Evolutionary conservation across 257 asterid genomes (phyloP).

Genomic region (Echium plantagineum): DNA sequence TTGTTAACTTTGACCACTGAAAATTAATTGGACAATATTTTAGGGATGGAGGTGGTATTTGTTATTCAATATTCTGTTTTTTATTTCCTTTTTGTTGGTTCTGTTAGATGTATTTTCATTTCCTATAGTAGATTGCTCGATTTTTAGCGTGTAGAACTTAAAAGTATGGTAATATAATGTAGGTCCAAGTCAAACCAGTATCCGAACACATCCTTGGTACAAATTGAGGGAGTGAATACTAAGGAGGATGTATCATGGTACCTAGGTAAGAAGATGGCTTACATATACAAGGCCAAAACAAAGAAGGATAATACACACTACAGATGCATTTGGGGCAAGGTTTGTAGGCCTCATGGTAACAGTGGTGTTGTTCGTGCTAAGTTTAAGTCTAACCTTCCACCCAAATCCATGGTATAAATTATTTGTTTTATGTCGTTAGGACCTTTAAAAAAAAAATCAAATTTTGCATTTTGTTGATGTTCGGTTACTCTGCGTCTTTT

Average conservation of each 20-base stretch:
- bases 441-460: no score
- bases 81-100: no score
- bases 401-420: background rate
- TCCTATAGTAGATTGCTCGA: no score
- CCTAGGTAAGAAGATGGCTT: slow-evolving; percentile 1
- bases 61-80: no score
- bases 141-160: background rate
- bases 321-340: slow-evolving; percentile 4
- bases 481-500: no score
- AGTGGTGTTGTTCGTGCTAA: slow-evolving; percentile 4
- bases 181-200: slow-evolving; percentile 7
- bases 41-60: no score
- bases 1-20: no score
- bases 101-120: no score
- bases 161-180: background rate
- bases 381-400: slow-evolving; percentile 1
- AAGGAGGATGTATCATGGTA: slow-evolving; percentile 2
- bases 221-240: slow-evolving; percentile 1
- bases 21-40: no score
- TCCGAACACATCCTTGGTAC: slow-evolving; percentile 2
- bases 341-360: slow-evolving; percentile 3
- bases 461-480: no score
- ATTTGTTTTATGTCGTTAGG: background rate
- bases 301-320: slow-evolving; percentile 1
- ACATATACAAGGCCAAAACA: slow-evolving; percentile 3